Percentiles rank a stretch among this genome's conserved stretches.
phyloP scores from a whole-genome alignment of 1,284 basidiomycete genomes.

The Apiotrichum mycotoxinovorans region DNA sequence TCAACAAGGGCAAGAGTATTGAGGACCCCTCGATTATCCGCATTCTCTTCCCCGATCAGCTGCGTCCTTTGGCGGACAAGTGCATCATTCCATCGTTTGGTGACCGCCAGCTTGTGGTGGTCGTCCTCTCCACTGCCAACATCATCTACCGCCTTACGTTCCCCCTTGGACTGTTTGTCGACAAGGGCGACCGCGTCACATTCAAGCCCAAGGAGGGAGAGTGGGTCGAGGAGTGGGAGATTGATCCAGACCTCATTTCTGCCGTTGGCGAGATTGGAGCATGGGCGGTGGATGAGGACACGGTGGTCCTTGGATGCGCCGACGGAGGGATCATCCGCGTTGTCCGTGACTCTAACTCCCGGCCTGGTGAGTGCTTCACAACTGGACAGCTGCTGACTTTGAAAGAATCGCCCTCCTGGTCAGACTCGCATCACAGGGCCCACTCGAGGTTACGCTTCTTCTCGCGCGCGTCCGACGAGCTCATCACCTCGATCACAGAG shows the following conservation, averaged over 20 bases:
- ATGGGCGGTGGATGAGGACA: constrained; percentile 66
- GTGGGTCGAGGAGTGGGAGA: constrained; percentile 42
- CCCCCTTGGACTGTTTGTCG: constrained; percentile 46
- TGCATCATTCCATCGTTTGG: constrained; percentile 58
- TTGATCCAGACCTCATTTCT: constrained; percentile 32
- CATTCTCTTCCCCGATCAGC: constrained; percentile 69
- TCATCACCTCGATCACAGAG: constrained; percentile 35
- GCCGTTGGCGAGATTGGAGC: constrained; percentile 43
- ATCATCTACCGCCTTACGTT: constrained; percentile 74
- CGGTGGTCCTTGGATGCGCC: constrained; percentile 62
- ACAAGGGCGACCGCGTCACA: constrained; percentile 24
- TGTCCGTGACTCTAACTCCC: constrained; percentile 49
- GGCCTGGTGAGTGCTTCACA: constrained; percentile 22
- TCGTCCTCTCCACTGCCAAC: constrained; percentile 65
- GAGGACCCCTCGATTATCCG: constrained; percentile 60
- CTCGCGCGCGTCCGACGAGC: constrained; percentile 34
- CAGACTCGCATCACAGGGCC: constrained; percentile 35
- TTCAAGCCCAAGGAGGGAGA: constrained; percentile 30
- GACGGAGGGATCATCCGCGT: constrained; percentile 70
- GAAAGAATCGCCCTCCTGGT: constrained; percentile 28
- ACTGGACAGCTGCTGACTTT: constrained; percentile 12
- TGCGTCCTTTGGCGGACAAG: constrained; percentile 55
- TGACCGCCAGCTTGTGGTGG: constrained; percentile 63
- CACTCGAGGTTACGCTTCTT: constrained; percentile 38
- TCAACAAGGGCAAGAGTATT: constrained; percentile 5